These are phyloP conservation scores for Auricularia sp. DNA, from an alignment of 768 basidiomycete genomes.

Conservation along the genomic window DNA sequence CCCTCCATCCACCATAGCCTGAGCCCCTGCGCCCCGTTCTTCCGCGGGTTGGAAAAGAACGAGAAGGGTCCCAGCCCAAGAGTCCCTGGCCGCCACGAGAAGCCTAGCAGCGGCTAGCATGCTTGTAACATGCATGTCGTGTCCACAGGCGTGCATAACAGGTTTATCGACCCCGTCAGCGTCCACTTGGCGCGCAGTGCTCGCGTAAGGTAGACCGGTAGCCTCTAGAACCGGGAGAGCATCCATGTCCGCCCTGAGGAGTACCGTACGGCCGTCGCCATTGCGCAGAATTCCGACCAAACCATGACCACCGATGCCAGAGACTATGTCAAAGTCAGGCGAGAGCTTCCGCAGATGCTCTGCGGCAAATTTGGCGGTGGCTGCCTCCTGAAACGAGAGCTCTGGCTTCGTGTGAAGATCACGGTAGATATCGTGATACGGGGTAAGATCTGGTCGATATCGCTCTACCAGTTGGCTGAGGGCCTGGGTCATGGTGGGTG, in stretches of 20 bases:
- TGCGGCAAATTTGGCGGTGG: not conserved
- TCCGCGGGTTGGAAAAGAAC: not conserved
- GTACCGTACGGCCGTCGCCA: not conserved
- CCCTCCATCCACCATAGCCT: not conserved
- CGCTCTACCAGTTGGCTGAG: not conserved
- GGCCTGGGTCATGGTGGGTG: not conserved
- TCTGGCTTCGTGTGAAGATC: not conserved
- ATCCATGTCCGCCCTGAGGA: not conserved
- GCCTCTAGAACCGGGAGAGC: not conserved
- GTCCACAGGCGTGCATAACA: not conserved
- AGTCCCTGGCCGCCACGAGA: not conserved
- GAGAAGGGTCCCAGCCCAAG: not conserved
- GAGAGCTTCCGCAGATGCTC: not conserved
- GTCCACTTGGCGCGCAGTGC: not conserved
- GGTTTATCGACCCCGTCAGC: not conserved
- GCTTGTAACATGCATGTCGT: not conserved
- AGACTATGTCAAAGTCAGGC: not conserved
- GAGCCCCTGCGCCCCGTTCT: not conserved
- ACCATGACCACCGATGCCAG: not conserved
- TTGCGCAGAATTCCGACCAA: not conserved
- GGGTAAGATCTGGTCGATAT: not conserved
- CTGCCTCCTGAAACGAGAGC: not conserved
- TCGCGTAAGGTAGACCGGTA: not conserved
- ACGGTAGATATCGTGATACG: slow-evolving; percentile 1
- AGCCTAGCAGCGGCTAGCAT: not conserved